These are phyloP conservation scores for Fragaria vesca DNA, from an alignment of 306 rosid genomes.

Conservation along the genomic window DNA sequence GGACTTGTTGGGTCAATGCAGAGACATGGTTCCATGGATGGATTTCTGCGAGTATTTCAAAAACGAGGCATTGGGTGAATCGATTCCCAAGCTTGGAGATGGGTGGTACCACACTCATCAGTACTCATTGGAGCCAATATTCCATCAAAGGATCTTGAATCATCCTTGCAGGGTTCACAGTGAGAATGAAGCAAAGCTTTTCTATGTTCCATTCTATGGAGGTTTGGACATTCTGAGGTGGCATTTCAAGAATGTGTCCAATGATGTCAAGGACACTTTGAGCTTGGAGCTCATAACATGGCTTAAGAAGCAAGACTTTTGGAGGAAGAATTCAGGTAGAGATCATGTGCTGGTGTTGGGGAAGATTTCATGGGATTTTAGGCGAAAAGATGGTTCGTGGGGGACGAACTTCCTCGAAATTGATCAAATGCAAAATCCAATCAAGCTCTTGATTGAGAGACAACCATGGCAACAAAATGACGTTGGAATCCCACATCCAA, in stretches of 20 bases:
- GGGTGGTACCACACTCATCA: conserved; percentile 76
- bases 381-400: conserved; percentile 51
- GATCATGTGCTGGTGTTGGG: conserved; percentile 79
- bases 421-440: conserved; percentile 60
- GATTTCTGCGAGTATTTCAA: conserved; percentile 53
- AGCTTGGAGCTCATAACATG: conserved; percentile 52
- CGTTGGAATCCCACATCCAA: conserved; percentile 77
- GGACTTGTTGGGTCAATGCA: conserved; percentile 67
- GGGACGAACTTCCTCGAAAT: conserved; percentile 62
- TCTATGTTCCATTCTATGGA: conserved; percentile 71
- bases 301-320: conserved; percentile 50
- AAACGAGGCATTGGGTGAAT: conserved; percentile 57
- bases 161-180: conserved; percentile 65
- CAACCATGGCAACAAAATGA: conserved; percentile 79
- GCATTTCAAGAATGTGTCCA: conserved; percentile 74
- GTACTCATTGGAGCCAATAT: conserved; percentile 65
- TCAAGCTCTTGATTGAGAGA: conserved; percentile 69
- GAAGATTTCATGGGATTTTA: conserved; percentile 79
- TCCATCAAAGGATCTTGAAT: conserved; percentile 55
- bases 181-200: conserved; percentile 55
- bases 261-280: conserved; percentile 58
- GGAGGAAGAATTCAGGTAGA: conserved; percentile 55
- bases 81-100: conserved; percentile 53
- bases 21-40: conserved; percentile 62
- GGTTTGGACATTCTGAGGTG: conserved; percentile 67